A percentile compares a stretch with the other conserved stretches of the same genome.
Evolutionary conservation across 2,329 filamentous ascomycete genomes (phyloP).

Genomic region (Colletotrichum sp.): DNA sequence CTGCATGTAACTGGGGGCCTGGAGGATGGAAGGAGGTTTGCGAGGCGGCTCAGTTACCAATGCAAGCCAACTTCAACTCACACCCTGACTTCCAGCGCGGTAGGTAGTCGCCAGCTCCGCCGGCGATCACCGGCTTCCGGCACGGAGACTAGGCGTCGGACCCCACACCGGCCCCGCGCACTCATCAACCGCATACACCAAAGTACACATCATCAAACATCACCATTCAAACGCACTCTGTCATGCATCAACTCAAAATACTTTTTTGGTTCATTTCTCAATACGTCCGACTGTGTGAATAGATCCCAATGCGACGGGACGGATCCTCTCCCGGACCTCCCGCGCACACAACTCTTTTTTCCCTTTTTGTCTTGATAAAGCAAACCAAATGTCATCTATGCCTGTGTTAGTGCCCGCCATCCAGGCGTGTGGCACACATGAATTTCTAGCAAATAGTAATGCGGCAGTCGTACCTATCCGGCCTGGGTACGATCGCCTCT

Average conservation of each 20-base stretch:
- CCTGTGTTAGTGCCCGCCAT: slow-evolving; percentile 7
- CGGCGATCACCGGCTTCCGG: neutral
- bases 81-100: too few species aligned
- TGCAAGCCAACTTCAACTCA: too few species aligned
- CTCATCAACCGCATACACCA: neutral
- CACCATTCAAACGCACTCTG: neutral
- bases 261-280: slow-evolving; percentile 7
- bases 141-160: neutral
- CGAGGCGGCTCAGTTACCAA: too few species aligned
- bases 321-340: neutral
- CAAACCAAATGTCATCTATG: slow-evolving; percentile 15
- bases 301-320: neutral
- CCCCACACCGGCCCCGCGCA: neutral
- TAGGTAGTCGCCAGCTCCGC: neutral
- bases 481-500: neutral
- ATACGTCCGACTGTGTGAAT: neutral
- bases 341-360: neutral
- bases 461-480: neutral
- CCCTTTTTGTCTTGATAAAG: neutral
- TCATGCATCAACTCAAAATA: neutral
- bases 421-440: slow-evolving; percentile 3
- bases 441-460: slow-evolving; percentile 13
- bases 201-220: fast-evolving
- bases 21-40: too few species aligned
- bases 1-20: too few species aligned